Evolutionary conservation across 768 basidiomycete species (phyloP).

Genomic region (Suillus subluteus): DNA sequence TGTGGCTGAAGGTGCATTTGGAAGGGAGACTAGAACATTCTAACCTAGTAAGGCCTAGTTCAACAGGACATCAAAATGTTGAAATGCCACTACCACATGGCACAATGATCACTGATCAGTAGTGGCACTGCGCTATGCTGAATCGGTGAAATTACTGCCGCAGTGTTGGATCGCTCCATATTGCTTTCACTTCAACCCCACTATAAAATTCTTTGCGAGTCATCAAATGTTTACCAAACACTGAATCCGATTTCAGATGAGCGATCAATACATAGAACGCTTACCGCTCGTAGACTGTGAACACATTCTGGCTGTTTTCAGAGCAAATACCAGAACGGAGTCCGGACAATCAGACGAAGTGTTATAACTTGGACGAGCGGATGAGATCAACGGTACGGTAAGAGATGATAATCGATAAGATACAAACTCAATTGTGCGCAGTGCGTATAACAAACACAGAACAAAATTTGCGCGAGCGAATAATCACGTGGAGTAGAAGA

Average conservation of each 20-base stretch:
- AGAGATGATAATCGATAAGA: neutral
- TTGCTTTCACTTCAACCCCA: neutral
- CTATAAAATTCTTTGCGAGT: neutral
- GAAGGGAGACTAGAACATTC: neutral
- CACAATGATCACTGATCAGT: neutral
- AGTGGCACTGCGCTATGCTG: neutral
- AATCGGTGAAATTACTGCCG: neutral
- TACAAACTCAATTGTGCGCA: too few relatives aligned
- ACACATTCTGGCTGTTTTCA: neutral
- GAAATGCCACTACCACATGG: neutral
- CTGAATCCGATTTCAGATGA: neutral
- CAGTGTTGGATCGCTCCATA: neutral
- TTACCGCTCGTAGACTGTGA: neutral
- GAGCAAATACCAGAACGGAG: neutral
- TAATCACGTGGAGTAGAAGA: too few relatives aligned
- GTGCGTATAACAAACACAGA: too few relatives aligned
- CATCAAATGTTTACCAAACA: neutral
- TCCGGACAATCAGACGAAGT: neutral
- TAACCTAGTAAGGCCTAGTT: conserved; percentile 1
- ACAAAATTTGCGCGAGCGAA: too few relatives aligned
- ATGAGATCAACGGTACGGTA: neutral
- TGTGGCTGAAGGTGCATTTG: neutral
- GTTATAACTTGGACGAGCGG: neutral
- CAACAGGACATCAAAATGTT: neutral
- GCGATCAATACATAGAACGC: neutral